These are phyloP conservation scores for Basipetospora chlamydospora DNA, from an alignment of 2,329 filamentous ascomycete genomes.

Conservation along the genomic window DNA sequence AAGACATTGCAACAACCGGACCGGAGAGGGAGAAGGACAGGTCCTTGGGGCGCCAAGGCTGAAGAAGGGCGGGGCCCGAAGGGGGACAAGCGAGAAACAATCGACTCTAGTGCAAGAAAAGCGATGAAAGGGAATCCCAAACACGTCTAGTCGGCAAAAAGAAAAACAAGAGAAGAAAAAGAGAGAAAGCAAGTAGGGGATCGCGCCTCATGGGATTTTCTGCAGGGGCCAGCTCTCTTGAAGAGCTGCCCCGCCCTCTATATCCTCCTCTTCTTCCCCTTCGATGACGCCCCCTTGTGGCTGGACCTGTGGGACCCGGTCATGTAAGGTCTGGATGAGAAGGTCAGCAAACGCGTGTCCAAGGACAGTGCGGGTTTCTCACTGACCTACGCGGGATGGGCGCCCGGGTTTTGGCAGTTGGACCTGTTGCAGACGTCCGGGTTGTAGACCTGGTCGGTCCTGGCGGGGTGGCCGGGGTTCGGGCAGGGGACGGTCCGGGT, in stretches of 20 bases:
- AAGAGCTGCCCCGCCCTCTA: neutral
- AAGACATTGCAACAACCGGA: no score
- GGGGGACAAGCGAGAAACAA: no score
- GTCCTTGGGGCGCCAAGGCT: no score
- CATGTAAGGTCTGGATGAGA: neutral
- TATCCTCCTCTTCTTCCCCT: neutral
- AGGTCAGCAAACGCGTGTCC: neutral
- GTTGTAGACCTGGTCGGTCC: neutral
- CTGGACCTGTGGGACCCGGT: neutral
- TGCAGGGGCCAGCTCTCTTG: neutral
- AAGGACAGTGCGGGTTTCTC: neutral
- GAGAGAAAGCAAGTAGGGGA: constrained; percentile 3
- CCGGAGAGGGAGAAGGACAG: no score
- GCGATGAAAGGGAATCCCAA: no score
- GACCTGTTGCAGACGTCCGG: constrained; percentile 4
- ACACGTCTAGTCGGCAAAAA: no score
- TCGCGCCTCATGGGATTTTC: neutral
- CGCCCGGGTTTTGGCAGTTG: constrained; percentile 2
- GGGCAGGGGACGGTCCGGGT: neutral
- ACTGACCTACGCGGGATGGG: constrained; percentile 5
- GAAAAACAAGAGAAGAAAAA: constrained; percentile 1
- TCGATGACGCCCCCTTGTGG: no score
- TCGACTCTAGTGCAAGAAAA: no score
- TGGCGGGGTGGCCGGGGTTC: neutral
- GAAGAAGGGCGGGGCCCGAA: no score